Evolutionary conservation across 176 grass and related monocot genomes (phyloP), one percentile per base, ranked within the genome.

Genomic region (Oryza meyeriana): DNA sequence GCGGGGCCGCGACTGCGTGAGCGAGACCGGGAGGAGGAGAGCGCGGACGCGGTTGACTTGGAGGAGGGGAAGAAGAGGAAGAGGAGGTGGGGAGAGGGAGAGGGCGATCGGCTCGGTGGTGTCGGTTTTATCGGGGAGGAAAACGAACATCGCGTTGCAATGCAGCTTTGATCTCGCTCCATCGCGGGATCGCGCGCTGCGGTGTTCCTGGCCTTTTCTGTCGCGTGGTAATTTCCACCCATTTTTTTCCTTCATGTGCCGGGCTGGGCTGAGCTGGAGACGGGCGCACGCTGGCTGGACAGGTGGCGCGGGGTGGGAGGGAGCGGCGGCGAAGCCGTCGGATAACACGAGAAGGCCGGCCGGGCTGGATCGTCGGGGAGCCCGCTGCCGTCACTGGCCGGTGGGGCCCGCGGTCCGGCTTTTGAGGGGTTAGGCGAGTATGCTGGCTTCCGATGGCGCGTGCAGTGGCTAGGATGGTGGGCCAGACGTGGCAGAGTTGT

Each of bases 301-400:
- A 34, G 77, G 69, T 50, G 74, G 17, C 4, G 48, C 16, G 14
- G 44, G 4, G 4, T 0, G 81, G 38, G 34, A 6, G 41, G 45
- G 10, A 1, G 63, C n/a, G 33, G 70, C 12, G 36, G 40, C 64
- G 44, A 28, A 10, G 72, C 22, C 52, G 61, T 32, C 81, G 76
- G 89, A 87, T 88, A 82, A 82, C 75, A 84, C 87, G 78, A 87
- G 87, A 82, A 73, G 85, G 91, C 84, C 88, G 87, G 72, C 63
- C 33, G 66, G 79, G 66, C 80, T 50, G 66, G n/a, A 31, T 5
- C 44, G 41, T 32, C 34, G 22, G 57, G 31, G 41, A 58, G 76
- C 2, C 41, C 30, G 41, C 18, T 12, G 58, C 9, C 44, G 79
- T 47, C 55, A 32, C 69, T 65, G 38, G 52, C 71, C 12, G 17